Base-by-base conservation (phyloP, 768 basidiomycete species). In the Suillus spraguei region DNA sequence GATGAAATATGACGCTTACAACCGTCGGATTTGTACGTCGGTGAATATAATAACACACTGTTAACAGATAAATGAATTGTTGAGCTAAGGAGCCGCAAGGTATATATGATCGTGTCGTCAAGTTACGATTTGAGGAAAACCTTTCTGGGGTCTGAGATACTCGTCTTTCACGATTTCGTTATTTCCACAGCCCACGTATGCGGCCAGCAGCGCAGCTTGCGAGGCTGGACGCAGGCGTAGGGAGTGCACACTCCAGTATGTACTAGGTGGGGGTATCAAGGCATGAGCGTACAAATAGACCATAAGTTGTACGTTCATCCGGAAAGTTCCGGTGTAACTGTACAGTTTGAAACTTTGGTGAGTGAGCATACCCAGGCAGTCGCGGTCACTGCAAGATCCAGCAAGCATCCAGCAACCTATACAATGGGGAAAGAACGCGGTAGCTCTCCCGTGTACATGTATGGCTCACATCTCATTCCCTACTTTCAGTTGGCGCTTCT, bases 401-500 rank as follows among this genome's bases (percentile, higher is more conserved):
- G 52, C 32, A 41, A 58, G 56, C 39, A 58, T 28, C 39, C 14
- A 58, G 39, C 56, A 58, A 58, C 39, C 17, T 17, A 58, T 24
- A 42, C 56, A 39, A 58, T 58, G 56, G 39, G 24, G 24, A 58
- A 58, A 58, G 56, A 58, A 28, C 39, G 56, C 39, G 56, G 56
- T 58, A 58, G 17, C 56, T 58, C 56, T 58, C 39, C 10, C 28
- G 1, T 58, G 10, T 28, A 58, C 24, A 58, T 58, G 56, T 58
- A 32, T 58, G 20, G 11, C 33, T 41, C 28, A 41, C 17, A 58
- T 58, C 56, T 58, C 56, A 58, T 58, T 58, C 39, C 17, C 56
- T 41, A 28, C 20, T 60, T 67, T 69, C 70, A 83, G 82, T 80
- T 67, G 79, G 80, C 71, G 86, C 90, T 67, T 86, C 94, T 72